These are phyloP conservation scores for Harringtonia aguacate DNA, from an alignment of 2,329 filamentous ascomycete species.

Conservation along the genomic window DNA sequence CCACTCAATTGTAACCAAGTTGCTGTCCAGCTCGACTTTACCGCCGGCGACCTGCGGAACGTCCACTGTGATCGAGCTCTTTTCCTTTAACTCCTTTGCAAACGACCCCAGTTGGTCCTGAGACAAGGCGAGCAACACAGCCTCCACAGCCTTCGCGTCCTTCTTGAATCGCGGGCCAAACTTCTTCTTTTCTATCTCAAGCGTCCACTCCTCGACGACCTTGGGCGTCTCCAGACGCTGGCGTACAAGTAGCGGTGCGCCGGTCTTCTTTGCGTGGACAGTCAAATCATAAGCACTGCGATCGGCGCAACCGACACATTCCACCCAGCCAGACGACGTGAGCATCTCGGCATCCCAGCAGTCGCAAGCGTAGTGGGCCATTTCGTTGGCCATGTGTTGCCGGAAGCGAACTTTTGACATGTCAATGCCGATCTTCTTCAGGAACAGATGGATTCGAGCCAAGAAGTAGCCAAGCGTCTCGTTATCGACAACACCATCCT, in stretches of 20 bases:
- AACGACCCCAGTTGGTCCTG: slow-evolving; percentile 77
- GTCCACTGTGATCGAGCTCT: slow-evolving; percentile 66
- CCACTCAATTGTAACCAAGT: slow-evolving; percentile 76
- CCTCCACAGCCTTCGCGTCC: slow-evolving; percentile 77
- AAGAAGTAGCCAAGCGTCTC: slow-evolving; percentile 98
- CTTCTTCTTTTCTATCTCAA: slow-evolving; percentile 88
- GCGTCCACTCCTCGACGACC: slow-evolving; percentile 74
- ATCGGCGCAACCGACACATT: slow-evolving; percentile 87
- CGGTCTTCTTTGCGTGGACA: slow-evolving; percentile 89
- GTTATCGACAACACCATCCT: slow-evolving; percentile 78
- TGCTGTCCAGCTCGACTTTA: slow-evolving; percentile 68
- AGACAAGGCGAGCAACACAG: slow-evolving; percentile 61
- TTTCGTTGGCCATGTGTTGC: slow-evolving; percentile 78
- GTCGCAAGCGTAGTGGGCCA: slow-evolving; percentile 87
- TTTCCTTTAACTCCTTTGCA: slow-evolving; percentile 59
- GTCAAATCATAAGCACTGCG: slow-evolving; percentile 89
- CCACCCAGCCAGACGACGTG: slow-evolving; percentile 92
- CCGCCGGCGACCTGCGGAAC: slow-evolving; percentile 57
- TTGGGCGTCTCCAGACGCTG: slow-evolving; percentile 70
- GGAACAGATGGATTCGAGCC: slow-evolving; percentile 83
- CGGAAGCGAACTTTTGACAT: slow-evolving; percentile 84
- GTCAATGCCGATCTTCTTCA: slow-evolving; percentile 81
- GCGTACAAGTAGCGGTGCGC: slow-evolving; percentile 73
- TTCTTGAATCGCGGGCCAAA: slow-evolving; percentile 95
- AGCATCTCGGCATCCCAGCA: slow-evolving; percentile 96